Evolutionary conservation across 2,329 filamentous ascomycete species (phyloP).

Genomic region (Myriosclerotinia duriaeana): DNA sequence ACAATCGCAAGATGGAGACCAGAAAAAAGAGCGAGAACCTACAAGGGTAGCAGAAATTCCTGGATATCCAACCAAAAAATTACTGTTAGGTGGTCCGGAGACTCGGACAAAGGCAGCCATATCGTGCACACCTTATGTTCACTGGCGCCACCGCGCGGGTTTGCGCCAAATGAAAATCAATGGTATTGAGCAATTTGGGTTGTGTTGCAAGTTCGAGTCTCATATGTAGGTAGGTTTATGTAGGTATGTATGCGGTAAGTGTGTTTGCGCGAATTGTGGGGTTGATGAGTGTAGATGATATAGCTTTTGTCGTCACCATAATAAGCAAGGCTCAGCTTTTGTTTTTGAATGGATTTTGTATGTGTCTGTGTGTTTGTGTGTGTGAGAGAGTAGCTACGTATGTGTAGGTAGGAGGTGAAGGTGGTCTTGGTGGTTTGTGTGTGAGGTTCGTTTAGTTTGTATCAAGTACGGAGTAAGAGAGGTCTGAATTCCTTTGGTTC

Average conservation of each 20-base stretch:
- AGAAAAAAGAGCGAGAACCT: conserved; percentile 46
- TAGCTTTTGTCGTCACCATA: conserved; percentile 33
- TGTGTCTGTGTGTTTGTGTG: too few relatives aligned
- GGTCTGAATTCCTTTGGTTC: too few relatives aligned
- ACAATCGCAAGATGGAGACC: conserved; percentile 24
- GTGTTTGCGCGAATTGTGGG: conserved; percentile 22
- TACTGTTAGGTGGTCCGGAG: conserved; percentile 94
- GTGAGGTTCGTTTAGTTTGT: background rate
- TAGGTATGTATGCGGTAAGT: conserved; percentile 25
- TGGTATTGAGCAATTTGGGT: conserved; percentile 29
- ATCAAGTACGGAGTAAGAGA: too few relatives aligned
- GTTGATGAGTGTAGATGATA: conserved; percentile 7
- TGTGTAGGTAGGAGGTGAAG: background rate
- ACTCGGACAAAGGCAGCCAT: conserved; percentile 89
- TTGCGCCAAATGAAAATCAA: conserved; percentile 34
- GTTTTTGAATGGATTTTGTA: background rate
- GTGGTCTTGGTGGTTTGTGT: background rate
- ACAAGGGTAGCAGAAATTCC: conserved; percentile 97
- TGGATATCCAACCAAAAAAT: conserved; percentile 94
- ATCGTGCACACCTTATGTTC: conserved; percentile 40
- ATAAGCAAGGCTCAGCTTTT: conserved; percentile 37
- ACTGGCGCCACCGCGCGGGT: conserved; percentile 38
- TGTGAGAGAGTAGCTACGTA: background rate
- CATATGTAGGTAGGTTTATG: conserved; percentile 7
- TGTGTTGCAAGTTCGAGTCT: conserved; percentile 25